Base-by-base conservation (phyloP, 1,139 yeast species). In the Debaryomyces sp. region DNA sequence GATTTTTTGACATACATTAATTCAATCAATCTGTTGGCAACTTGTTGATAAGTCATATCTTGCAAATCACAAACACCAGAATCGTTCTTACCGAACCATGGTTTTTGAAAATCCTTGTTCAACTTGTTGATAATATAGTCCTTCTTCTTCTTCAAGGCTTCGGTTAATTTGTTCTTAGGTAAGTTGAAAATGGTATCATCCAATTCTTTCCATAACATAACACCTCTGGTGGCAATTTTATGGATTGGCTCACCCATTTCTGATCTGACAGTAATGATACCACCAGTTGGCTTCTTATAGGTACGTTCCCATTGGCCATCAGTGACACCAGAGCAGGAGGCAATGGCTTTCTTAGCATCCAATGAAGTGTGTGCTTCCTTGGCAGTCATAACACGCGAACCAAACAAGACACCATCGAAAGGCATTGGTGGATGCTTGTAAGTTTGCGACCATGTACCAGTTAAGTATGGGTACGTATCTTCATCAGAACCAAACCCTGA, bases 161-260 rank as follows among this genome's bases (percentile, higher is more conserved):
- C 96, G 47, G 88, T 75, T 56, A 95, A 75, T 75, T 94, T 94
- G 70, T 84, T 83, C 78, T 92, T 91, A 66, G 99, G 97, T 68
- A 91, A 80, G 62, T 82, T 80, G 80, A 94, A 94, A 60, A 94
- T 84, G 44, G 96, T 89, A 59, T 90, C 95, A 71, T 94, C 99
- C 75, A 94, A 79, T 73, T 94, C 98, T 68, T 87, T 87, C 99
- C 99, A 94, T 67, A 94, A 84, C 71, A 89, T 69, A 54, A 94
- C 98, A 79, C 97, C 98, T 71, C 99, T 88, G 50, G 99, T 94
- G 36, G 99, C 99, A 62, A 94, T 82, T 78, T 94, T 94, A 75
- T 94, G 99, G 66, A 94, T 94, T 64, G 99, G 99, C 76, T 94
- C 99, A 68, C 99, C 99, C 98, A 94, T 94, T 79, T 94, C 99